A percentile compares a stretch with the other conserved stretches of the same genome.
Conservation (phyloP, 345 rosid species). For the Xanthoceras sorbifolium region DNA sequence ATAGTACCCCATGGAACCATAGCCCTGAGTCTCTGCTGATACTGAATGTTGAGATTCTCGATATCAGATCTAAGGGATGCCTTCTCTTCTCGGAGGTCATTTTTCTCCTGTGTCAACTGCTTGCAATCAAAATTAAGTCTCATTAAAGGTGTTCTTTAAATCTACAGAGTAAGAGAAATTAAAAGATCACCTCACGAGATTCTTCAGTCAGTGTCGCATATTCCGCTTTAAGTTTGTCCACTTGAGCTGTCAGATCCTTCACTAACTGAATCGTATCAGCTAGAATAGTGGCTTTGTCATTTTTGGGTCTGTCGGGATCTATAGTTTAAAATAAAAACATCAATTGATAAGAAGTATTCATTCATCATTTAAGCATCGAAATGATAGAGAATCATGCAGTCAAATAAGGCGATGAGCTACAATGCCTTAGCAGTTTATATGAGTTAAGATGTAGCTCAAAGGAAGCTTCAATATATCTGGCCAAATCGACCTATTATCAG, state of each 20-base stretch:
- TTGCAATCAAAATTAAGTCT: constrained; percentile 10
- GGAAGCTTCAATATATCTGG: not conserved
- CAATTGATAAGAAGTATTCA: not conserved
- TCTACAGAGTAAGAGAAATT: constrained; percentile 5
- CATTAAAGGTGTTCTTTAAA: constrained; percentile 1
- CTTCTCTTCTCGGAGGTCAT: constrained; percentile 89
- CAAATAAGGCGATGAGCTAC: not conserved
- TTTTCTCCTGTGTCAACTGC: constrained; percentile 86
- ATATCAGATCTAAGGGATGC: constrained; percentile 70
- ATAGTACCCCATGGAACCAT: constrained; percentile 65
- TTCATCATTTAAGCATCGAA: not conserved
- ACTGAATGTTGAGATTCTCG: constrained; percentile 69
- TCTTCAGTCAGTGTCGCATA: constrained; percentile 66
- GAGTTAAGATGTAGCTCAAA: not conserved
- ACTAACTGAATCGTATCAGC: constrained; percentile 77
- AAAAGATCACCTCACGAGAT: constrained; percentile 69
- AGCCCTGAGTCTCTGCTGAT: constrained; percentile 75
- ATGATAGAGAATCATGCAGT: not conserved
- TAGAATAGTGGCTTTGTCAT: constrained; percentile 85
- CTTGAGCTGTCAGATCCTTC: constrained; percentile 82
- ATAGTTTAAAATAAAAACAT: constrained; percentile 20
- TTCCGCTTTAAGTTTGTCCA: constrained; percentile 74
- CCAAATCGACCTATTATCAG: not conserved
- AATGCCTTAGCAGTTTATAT: not conserved
- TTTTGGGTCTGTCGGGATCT: constrained; percentile 92